These are phyloP conservation scores for Protostelium mycophagum DNA, from an alignment of 78 protist species.

Conservation along the genomic window DNA sequence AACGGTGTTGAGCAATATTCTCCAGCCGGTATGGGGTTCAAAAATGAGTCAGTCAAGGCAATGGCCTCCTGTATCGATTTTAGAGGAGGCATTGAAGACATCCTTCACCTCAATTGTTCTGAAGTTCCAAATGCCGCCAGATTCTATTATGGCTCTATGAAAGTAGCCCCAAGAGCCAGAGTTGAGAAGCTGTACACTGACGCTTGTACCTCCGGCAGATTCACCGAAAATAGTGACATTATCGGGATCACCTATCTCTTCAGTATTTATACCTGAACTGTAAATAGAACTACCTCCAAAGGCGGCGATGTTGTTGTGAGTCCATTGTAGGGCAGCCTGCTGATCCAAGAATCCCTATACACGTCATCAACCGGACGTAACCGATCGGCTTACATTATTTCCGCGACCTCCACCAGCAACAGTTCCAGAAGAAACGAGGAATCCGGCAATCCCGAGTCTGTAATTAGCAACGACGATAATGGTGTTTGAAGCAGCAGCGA, in stretches of 20 bases:
- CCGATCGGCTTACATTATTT: no score
- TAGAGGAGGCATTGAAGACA: no score
- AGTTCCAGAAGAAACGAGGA: constrained; percentile 28
- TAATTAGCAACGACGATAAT: constrained; percentile 69
- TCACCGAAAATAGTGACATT: constrained; percentile 72
- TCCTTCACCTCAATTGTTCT: no score
- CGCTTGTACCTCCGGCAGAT: constrained; percentile 71
- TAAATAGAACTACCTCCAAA: constrained; percentile 56
- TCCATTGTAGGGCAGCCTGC: constrained; percentile 71
- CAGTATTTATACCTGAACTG: constrained; percentile 11
- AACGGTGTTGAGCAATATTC: no score
- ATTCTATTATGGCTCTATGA: no score
- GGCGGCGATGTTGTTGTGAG: no score
- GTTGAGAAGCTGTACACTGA: constrained; percentile 31
- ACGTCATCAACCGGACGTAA: no score
- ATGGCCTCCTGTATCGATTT: no score
- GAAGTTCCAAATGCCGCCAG: no score
- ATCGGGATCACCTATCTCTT: not conserved
- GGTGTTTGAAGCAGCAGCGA: constrained; percentile 10
- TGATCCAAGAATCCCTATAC: constrained; percentile 74
- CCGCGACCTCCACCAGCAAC: constrained; percentile 74
- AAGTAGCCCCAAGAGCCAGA: constrained; percentile 30
- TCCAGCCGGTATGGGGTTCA: no score
- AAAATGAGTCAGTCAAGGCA: no score
- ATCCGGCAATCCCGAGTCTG: constrained; percentile 65